phyloP scores from a whole-genome alignment of 1,284 basidiomycete genomes.

The Golubevia pallescens region DNA sequence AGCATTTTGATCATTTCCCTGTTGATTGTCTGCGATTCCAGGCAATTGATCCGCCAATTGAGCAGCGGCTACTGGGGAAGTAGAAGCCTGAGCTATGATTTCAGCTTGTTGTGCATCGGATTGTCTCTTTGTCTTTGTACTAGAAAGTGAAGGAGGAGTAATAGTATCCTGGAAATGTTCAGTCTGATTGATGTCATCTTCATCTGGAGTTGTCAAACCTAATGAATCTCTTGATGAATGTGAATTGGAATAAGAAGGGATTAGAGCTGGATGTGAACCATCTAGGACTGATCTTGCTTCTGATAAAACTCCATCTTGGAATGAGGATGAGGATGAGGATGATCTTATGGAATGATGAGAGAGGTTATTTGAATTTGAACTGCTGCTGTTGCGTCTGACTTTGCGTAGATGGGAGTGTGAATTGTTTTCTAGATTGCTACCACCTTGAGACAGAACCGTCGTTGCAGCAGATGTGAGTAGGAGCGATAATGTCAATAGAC shows the following conservation, averaged over 20 bases:
- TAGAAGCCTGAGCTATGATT: background rate
- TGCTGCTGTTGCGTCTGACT: too few species aligned
- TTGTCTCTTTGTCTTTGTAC: background rate
- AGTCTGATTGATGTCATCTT: background rate
- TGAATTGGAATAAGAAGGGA: background rate
- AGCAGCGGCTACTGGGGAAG: background rate
- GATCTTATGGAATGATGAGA: too few species aligned
- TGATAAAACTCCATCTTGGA: too few species aligned
- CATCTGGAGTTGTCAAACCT: background rate
- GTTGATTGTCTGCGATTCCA: background rate
- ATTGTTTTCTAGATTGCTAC: too few species aligned
- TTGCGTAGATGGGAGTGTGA: too few species aligned
- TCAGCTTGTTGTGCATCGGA: background rate
- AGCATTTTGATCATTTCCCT: background rate
- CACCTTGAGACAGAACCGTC: too few species aligned
- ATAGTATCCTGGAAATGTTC: background rate
- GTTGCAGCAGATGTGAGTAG: too few species aligned
- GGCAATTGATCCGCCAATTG: background rate
- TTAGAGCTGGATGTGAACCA: too few species aligned
- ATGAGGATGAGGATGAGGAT: too few species aligned
- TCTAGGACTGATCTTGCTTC: too few species aligned
- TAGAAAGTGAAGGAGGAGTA: background rate
- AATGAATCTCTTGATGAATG: background rate
- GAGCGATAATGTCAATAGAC: too few species aligned
- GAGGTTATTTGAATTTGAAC: too few species aligned